These are phyloP conservation scores for Perkinsus olseni DNA, from an alignment of 169 alveolate genomes.

Conservation along the genomic window DNA sequence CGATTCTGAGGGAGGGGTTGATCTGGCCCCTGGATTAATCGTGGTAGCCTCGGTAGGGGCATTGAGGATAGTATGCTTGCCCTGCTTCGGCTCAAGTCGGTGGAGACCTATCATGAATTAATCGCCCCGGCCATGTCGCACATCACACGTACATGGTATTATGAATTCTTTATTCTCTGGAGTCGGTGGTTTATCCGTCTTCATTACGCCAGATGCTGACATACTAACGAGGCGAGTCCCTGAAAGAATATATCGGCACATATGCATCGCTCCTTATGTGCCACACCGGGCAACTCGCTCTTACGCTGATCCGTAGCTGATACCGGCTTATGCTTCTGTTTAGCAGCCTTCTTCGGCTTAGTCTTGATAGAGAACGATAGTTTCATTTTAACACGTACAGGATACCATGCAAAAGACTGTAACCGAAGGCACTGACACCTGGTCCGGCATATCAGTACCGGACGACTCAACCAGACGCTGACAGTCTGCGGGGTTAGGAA, in stretches of 20 bases:
- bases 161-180: background rate
- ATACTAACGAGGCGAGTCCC: background rate
- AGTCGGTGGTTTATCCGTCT: background rate
- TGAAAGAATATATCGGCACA: no score
- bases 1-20: background rate
- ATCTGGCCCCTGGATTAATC: background rate
- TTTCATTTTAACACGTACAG: background rate
- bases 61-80: background rate
- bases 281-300: no score
- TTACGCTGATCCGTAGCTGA: background rate
- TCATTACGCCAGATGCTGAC: background rate
- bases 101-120: background rate
- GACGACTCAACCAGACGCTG: no score
- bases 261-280: no score
- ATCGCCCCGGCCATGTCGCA: background rate
- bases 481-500: no score
- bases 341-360: background rate
- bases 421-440: background rate
- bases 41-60: background rate
- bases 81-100: background rate
- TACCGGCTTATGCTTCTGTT: background rate
- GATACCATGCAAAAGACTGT: background rate
- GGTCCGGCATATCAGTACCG: no score
- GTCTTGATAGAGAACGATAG: background rate
- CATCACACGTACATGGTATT: background rate